These are phyloP conservation scores for Diplodia intermedia DNA, from an alignment of 2,329 filamentous ascomycete species.

Conservation along the genomic window DNA sequence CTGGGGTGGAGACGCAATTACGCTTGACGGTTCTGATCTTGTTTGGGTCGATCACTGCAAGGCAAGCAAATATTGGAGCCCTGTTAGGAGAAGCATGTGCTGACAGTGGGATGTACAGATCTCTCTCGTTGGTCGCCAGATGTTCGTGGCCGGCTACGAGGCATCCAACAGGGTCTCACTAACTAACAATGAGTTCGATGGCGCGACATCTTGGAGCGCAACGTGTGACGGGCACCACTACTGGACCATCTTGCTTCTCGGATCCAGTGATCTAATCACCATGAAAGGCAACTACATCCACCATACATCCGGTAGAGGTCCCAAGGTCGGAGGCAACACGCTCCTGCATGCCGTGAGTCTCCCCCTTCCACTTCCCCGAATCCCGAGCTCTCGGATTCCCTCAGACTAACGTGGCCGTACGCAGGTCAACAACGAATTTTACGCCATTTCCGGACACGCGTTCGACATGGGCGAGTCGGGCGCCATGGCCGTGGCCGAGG, in stretches of 20 bases:
- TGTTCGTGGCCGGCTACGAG: conserved; percentile 64
- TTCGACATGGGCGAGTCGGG: conserved; percentile 56
- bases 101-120: conserved; percentile 42
- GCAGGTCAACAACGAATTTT: conserved; percentile 67
- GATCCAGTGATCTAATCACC: conserved; percentile 63
- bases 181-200: conserved; percentile 67
- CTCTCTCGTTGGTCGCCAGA: conserved; percentile 65
- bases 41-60: conserved; percentile 41
- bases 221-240: conserved; percentile 67
- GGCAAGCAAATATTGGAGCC: not conserved
- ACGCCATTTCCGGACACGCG: conserved; percentile 62
- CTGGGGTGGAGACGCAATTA: conserved; percentile 48
- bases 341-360: conserved; percentile 58
- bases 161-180: conserved; percentile 64
- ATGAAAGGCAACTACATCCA: conserved; percentile 68
- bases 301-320: conserved; percentile 63
- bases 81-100: not conserved
- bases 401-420: too few species aligned
- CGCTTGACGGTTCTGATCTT: conserved; percentile 41
- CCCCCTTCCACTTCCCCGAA: too few species aligned
- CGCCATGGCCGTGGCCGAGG: conserved; percentile 60
- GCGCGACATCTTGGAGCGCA: conserved; percentile 61
- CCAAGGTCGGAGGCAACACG: conserved; percentile 64
- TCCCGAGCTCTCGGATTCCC: too few species aligned
- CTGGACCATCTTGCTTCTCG: conserved; percentile 65